Evolutionary conservation across 768 basidiomycete species (phyloP), one percentile per base, ranked within the genome.

Genomic region (Leccinum sublutescens): DNA sequence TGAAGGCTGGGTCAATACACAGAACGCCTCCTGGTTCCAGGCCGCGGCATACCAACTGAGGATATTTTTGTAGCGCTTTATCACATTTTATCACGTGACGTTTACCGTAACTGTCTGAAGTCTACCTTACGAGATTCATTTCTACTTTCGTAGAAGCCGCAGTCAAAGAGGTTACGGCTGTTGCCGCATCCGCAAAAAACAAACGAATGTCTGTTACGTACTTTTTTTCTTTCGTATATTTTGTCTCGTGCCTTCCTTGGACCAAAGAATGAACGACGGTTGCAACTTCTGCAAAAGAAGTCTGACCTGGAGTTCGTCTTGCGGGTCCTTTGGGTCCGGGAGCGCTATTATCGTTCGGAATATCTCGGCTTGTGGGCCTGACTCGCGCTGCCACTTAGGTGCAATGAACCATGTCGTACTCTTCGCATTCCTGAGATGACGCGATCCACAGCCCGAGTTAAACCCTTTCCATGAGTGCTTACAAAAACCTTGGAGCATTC

Each of bases 261-360:
- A 7, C 6, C 38, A 40, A 40, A 40, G 23, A 56, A 58, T 40
- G 54, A 51, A 52, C 19, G 56, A 29, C 25, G 11, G 54, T 40
- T 25, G 38, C 21, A 51, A 36, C 56, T 43, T 56, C 58, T 27
- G 52, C 51, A 43, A 12, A 25, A 56, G 48, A 57, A 57, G 21
- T 45, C 19, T 43, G 58, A 29, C 50, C 33, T 55, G 48, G 45
- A 49, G 55, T 59, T 67, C 60, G 64, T 64, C 59, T 58, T 23
- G 52, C 50, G 54, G 40, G 47, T 29, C 25, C 33, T 55, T 55
- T 36, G 31, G 50, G 51, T 52, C 50, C 63, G 66, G 49, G 52
- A 21, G 50, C 55, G 50, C 21, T 54, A 62, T 52, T 66, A 63
- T 55, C 48, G 56, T 38, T 56, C 64, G 59, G 61, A 50, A 19